phyloP scores from a whole-genome alignment of 2,329 filamentous ascomycete genomes.

The Pseudofabraea citricarpa region DNA sequence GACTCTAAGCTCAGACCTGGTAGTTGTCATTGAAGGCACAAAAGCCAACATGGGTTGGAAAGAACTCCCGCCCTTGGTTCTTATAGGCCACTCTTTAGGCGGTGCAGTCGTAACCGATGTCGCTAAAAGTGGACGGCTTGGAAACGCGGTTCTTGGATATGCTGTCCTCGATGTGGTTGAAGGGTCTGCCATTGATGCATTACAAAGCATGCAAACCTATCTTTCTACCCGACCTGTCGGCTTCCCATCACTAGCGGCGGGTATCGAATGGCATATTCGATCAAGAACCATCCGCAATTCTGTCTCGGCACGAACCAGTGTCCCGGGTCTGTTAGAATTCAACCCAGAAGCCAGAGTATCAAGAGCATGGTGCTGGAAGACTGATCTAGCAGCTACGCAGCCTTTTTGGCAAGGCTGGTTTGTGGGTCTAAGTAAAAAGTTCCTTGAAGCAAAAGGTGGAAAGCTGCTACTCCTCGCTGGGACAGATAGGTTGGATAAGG shows the following conservation, averaged over 20 bases:
- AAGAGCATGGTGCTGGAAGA: conserved; percentile 71
- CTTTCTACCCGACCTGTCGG: conserved; percentile 73
- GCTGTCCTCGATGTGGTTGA: conserved; percentile 94
- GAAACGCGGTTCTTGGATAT: conserved; percentile 70
- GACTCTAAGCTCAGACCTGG: conserved; percentile 69
- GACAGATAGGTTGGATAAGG: conserved; percentile 85
- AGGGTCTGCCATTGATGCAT: conserved; percentile 88
- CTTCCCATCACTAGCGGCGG: conserved; percentile 73
- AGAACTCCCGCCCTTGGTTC: conserved; percentile 66
- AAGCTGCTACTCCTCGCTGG: conserved; percentile 83
- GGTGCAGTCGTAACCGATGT: conserved; percentile 87
- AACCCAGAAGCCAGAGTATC: conserved; percentile 31
- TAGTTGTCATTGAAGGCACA: conserved; percentile 64
- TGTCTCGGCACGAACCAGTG: conserved; percentile 78
- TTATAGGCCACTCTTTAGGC: conserved; percentile 89
- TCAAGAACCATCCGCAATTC: conserved; percentile 82
- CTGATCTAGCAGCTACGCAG: conserved; percentile 76
- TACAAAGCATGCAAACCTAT: conserved; percentile 92
- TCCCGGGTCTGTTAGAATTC: conserved; percentile 69
- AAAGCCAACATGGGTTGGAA: conserved; percentile 67
- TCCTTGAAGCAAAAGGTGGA: conserved; percentile 73
- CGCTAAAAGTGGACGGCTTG: conserved; percentile 63
- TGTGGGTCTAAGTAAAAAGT: conserved; percentile 79
- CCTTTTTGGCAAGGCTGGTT: conserved; percentile 97
- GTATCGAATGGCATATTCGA: conserved; percentile 90